phyloP scores from a whole-genome alignment of 2,329 filamentous ascomycete species.

The Aspergillus hiratsukae region DNA sequence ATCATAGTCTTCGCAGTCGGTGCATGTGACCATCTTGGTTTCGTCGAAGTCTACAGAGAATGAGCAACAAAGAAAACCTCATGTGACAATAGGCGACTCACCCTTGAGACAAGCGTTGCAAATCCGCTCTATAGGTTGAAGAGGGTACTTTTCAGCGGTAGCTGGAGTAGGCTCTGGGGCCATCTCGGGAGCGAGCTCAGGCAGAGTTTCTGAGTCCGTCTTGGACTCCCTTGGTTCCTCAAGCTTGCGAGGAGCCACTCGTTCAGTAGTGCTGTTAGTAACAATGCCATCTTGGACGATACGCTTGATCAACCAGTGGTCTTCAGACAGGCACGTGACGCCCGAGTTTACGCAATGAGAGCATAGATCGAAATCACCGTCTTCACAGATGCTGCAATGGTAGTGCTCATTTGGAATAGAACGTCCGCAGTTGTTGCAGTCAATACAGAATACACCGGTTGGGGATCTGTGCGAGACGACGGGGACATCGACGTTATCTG shows the following conservation, averaged over 20 bases:
- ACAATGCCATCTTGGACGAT: constrained; percentile 73
- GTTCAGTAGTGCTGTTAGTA: constrained; percentile 81
- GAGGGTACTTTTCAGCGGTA: constrained; percentile 9
- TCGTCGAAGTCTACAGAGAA: constrained; percentile 61
- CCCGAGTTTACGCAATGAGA: constrained; percentile 70
- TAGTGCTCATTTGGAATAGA: constrained; percentile 80
- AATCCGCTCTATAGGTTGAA: constrained; percentile 36
- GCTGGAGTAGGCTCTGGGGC: constrained; percentile 20
- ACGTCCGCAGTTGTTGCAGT: constrained; percentile 84
- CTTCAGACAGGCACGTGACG: constrained; percentile 68
- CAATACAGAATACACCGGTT: constrained; percentile 67
- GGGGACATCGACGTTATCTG: constrained; percentile 27
- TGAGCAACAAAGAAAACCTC: constrained; percentile 17
- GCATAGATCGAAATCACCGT: constrained; percentile 93
- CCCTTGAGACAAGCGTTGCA: constrained; percentile 64
- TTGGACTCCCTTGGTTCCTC: constrained; percentile 17
- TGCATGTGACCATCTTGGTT: constrained; percentile 78
- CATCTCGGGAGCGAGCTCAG: constrained; percentile 22
- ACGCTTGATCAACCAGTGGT: constrained; percentile 94
- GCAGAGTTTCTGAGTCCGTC: constrained; percentile 12
- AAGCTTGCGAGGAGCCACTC: constrained; percentile 60
- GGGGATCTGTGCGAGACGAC: constrained; percentile 31
- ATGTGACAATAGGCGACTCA: constrained; percentile 28
- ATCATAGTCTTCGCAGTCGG: constrained; percentile 81
- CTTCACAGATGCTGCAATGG: constrained; percentile 90